phyloP scores from a whole-genome alignment of 2,329 filamentous ascomycete genomes.

The Sphaerulina vaccinii region DNA sequence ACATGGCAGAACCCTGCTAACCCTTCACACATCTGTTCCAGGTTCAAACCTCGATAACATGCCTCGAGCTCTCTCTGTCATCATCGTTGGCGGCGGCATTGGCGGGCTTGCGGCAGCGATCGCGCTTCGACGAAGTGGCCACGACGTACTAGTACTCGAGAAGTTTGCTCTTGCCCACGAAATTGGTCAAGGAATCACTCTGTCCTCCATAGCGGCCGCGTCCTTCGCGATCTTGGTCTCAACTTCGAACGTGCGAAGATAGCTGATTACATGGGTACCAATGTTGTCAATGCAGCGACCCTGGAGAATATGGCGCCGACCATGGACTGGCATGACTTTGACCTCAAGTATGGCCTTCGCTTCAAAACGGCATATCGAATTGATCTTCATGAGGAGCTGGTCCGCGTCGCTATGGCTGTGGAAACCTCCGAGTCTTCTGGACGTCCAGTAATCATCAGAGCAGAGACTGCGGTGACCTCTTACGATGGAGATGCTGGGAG shows the following conservation, averaged over 20 bases:
- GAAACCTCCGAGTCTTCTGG: slow-evolving; percentile 26
- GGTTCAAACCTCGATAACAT: too few species aligned
- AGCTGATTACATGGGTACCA: slow-evolving; percentile 34
- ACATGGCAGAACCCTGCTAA: too few species aligned
- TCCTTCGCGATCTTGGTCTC: too few species aligned
- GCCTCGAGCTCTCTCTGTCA: too few species aligned
- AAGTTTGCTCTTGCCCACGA: slow-evolving; percentile 36
- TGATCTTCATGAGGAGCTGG: slow-evolving; percentile 41
- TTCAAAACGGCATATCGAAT: slow-evolving; percentile 45
- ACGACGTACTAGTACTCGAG: slow-evolving; percentile 39
- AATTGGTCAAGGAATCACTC: slow-evolving; percentile 43
- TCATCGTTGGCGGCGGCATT: slow-evolving; percentile 36
- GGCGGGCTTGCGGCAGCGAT: slow-evolving; percentile 30
- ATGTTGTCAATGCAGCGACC: slow-evolving; percentile 40
- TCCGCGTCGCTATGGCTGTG: slow-evolving; percentile 31
- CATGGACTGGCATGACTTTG: slow-evolving; percentile 26
- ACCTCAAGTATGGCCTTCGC: slow-evolving; percentile 42
- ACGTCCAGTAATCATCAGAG: slow-evolving; percentile 31
- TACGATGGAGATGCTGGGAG: slow-evolving; percentile 29
- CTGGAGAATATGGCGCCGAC: slow-evolving; percentile 39
- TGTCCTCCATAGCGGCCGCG: slow-evolving; percentile 45
- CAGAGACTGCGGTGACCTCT: slow-evolving; percentile 28
- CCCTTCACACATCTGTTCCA: too few species aligned
- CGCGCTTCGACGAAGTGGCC: slow-evolving; percentile 37
- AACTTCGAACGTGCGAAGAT: slow-evolving; percentile 34